phyloP scores from a whole-genome alignment of 2,329 filamentous ascomycete species.

The Fonsecaea erecta region DNA sequence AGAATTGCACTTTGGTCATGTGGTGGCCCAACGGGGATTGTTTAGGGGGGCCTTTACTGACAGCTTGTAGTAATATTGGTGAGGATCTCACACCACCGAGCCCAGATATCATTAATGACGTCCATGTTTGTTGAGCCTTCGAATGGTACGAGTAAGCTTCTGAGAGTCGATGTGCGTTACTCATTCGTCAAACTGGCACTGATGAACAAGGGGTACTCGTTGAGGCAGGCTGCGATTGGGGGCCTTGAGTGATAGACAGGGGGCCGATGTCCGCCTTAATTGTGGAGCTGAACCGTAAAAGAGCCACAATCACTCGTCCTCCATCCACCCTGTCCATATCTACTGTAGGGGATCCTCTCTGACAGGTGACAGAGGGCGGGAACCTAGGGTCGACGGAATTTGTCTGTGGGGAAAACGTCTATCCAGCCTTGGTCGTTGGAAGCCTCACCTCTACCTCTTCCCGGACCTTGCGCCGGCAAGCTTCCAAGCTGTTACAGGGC shows the following conservation, averaged over 20 bases:
- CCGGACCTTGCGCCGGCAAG: not conserved
- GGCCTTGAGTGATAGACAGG: not conserved
- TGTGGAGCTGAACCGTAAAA: too few relatives aligned
- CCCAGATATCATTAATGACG: conserved; percentile 2
- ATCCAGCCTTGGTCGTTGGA: not conserved
- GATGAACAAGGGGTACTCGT: not conserved
- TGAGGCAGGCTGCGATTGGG: not conserved
- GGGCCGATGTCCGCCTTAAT: too few relatives aligned
- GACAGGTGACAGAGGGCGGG: not conserved
- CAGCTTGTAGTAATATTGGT: not conserved
- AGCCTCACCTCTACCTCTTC: not conserved
- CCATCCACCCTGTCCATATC: too few relatives aligned
- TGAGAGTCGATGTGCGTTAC: not conserved
- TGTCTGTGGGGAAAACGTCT: too few relatives aligned
- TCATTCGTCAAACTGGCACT: not conserved
- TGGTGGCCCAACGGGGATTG: not conserved
- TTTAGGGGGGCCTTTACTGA: not conserved
- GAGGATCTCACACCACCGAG: not conserved
- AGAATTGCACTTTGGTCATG: not conserved
- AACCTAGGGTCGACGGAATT: too few relatives aligned
- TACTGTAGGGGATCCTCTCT: too few relatives aligned
- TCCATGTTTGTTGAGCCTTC: not conserved
- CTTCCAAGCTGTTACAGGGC: not conserved
- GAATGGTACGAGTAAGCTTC: not conserved
- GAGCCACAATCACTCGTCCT: too few relatives aligned